phyloP scores from a whole-genome alignment of 1,284 basidiomycete species.

The Pterulicium gracile region DNA sequence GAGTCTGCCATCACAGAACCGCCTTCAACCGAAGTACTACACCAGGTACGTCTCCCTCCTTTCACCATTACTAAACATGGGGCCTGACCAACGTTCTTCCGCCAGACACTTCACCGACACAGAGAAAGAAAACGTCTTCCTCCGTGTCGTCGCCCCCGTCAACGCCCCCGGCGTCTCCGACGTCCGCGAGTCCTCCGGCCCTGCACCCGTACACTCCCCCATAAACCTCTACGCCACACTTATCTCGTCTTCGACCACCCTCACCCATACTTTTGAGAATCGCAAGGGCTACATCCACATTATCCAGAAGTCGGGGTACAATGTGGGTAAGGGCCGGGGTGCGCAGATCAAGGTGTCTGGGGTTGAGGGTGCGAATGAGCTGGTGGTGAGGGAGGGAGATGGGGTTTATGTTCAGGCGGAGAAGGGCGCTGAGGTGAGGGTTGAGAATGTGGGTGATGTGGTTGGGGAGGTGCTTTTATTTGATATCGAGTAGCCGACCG shows the following conservation, averaged over 20 bases:
- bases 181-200: slow-evolving; percentile 57
- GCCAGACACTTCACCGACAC: slow-evolving; percentile 65
- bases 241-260: slow-evolving; percentile 38
- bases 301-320: slow-evolving; percentile 71
- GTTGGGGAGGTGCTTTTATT: slow-evolving; percentile 65
- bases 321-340: slow-evolving; percentile 37
- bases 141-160: slow-evolving; percentile 62
- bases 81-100: slow-evolving; percentile 1
- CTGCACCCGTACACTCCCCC: slow-evolving; percentile 61
- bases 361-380: slow-evolving; percentile 23
- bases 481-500: slow-evolving; percentile 42
- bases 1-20: slow-evolving; percentile 51
- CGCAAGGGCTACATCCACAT: slow-evolving; percentile 60
- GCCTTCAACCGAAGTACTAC: slow-evolving; percentile 68
- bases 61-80: background rate
- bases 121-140: slow-evolving; percentile 68
- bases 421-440: slow-evolving; percentile 31
- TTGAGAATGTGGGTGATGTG: slow-evolving; percentile 49
- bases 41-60: slow-evolving; percentile 40
- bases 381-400: slow-evolving; percentile 46
- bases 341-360: slow-evolving; percentile 35
- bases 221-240: slow-evolving; percentile 59
- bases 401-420: slow-evolving; percentile 51
- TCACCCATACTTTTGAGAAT: slow-evolving; percentile 29
- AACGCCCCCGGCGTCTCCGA: slow-evolving; percentile 40